phyloP scores from a whole-genome alignment of 495 filamentous ascomycete genomes.

The Penicillium arizonense region DNA sequence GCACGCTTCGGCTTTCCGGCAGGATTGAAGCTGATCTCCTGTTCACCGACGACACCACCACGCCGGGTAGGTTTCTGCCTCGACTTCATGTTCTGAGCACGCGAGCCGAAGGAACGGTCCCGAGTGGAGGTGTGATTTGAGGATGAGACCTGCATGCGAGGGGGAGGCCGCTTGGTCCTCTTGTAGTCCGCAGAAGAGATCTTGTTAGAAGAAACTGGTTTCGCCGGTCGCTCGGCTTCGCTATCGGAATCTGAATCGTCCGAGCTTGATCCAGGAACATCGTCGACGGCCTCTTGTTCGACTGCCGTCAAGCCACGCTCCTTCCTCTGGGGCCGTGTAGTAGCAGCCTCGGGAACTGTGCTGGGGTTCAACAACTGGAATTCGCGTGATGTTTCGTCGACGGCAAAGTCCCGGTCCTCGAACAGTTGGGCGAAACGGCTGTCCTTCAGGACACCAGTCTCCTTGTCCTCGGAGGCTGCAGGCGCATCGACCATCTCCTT shows the following conservation, averaged over 20 bases:
- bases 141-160: slow-evolving; percentile 58
- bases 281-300: slow-evolving; percentile 61
- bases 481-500: slow-evolving; percentile 42
- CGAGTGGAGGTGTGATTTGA: slow-evolving; percentile 43
- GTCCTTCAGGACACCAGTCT: slow-evolving; percentile 68
- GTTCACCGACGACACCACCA: slow-evolving; percentile 72
- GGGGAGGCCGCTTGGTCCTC: slow-evolving; percentile 50
- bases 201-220: slow-evolving; percentile 46
- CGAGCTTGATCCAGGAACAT: slow-evolving; percentile 42
- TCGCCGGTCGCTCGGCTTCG: slow-evolving; percentile 27
- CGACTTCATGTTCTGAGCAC: slow-evolving; percentile 51
- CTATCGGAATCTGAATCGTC: slow-evolving; percentile 44
- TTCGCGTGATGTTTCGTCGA: slow-evolving; percentile 87
- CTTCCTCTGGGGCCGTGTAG: slow-evolving; percentile 24
- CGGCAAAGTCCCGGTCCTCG: slow-evolving; percentile 86
- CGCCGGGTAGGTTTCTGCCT: slow-evolving; percentile 45
- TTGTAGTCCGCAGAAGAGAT: slow-evolving; percentile 57
- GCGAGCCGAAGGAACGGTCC: slow-evolving; percentile 69
- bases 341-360: slow-evolving; percentile 40
- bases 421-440: slow-evolving; percentile 85
- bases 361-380: slow-evolving; percentile 87
- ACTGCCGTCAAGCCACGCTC: slow-evolving; percentile 64
- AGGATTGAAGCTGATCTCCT: slow-evolving; percentile 81
- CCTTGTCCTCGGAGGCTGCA: slow-evolving; percentile 25
- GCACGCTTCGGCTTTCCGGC: slow-evolving; percentile 51